A percentile compares a stretch with the other conserved stretches of the same genome.
These are phyloP conservation scores for Fomitopsis schrenkii DNA, from an alignment of 1,284 basidiomycete species.

Conservation along the genomic window DNA sequence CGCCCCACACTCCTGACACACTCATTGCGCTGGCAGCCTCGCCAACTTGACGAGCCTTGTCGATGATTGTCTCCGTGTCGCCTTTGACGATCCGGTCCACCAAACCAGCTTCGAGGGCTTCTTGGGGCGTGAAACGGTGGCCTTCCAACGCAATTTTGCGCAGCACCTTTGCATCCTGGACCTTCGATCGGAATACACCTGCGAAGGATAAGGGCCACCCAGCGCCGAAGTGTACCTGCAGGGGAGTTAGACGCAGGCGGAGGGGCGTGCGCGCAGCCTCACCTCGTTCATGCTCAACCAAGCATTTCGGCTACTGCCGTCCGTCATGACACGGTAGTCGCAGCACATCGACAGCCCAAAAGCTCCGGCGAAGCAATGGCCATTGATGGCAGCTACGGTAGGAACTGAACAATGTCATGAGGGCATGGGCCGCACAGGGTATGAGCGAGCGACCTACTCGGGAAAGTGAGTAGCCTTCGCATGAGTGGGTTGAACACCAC, in stretches of 20 bases:
- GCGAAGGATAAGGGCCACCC: conserved; percentile 74
- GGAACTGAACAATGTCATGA: conserved; percentile 46
- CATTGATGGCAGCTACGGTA: conserved; percentile 87
- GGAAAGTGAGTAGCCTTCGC: conserved; percentile 54
- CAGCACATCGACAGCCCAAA: conserved; percentile 80
- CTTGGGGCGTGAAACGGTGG: conserved; percentile 74
- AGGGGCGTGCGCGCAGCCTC: conserved; percentile 6
- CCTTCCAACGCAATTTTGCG: conserved; percentile 83
- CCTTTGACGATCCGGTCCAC: conserved; percentile 67
- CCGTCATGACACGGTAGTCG: conserved; percentile 91
- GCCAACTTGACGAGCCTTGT: conserved; percentile 60
- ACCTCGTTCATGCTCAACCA: conserved; percentile 96
- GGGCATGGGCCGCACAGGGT: neutral
- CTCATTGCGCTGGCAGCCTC: conserved; percentile 45
- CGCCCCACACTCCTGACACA: conserved; percentile 57
- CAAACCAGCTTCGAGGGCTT: conserved; percentile 66
- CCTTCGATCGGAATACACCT: conserved; percentile 62
- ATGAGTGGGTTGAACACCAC: conserved; percentile 32
- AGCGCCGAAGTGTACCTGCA: conserved; percentile 79
- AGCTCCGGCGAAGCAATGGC: conserved; percentile 88
- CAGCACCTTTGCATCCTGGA: conserved; percentile 53
- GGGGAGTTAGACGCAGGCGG: too few species aligned
- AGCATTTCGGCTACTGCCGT: conserved; percentile 71
- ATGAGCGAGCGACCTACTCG: conserved; percentile 42
- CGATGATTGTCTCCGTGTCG: conserved; percentile 55